Base-by-base conservation (phyloP, 768 basidiomycete species). In the Termitomyces titanicus region DNA sequence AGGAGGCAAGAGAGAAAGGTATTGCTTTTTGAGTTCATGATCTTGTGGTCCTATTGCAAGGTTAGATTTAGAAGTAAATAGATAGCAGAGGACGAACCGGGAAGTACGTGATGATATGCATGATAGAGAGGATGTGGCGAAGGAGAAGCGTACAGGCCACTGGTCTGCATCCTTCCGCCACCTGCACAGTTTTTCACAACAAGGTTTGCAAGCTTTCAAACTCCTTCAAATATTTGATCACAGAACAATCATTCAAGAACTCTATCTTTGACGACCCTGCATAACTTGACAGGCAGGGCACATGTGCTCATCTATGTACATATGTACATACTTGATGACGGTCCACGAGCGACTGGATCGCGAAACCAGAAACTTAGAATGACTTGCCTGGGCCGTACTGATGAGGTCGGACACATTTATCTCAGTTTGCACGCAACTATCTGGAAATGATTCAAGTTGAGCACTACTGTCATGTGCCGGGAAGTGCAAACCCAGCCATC, bases 141-240 rank as follows among this genome's bases (percentile, higher is more conserved):
- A 62, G 63, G 65, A 62, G 69, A 70, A 62, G 70, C 64, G 59
- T 71, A 72, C 53, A 75, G 61, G 55, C 66, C 73, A 56, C 68
- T 74, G 61, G 73, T 68, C 77, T 85, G 81, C 84, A 85, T 85
- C 70, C 74, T 78, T 78, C 80, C 80, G 79, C 66, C 63, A 72
- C 72, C 84, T 86, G 81, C 82, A 86, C 81, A 86, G 84, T 86
- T 86, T 82, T 79, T 78, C 74, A 64, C 63, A 75, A 81, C 82
- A 85, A 85, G 72, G 82, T 43, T 86, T 86, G 34, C 42, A 9
- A 20, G 25, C 50, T 51, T 51, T 51, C 39, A 51, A 51, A 51
- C 50, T 51, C 50, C 50, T 48, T 24, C 42, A 25, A 10, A 24
- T 13, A 15, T 37, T 48, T 48, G 47, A 37, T 48, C 34, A 37